Evolutionary conservation across 495 filamentous ascomycete species (phyloP).

Genomic region (Schizothecium vesticola): DNA sequence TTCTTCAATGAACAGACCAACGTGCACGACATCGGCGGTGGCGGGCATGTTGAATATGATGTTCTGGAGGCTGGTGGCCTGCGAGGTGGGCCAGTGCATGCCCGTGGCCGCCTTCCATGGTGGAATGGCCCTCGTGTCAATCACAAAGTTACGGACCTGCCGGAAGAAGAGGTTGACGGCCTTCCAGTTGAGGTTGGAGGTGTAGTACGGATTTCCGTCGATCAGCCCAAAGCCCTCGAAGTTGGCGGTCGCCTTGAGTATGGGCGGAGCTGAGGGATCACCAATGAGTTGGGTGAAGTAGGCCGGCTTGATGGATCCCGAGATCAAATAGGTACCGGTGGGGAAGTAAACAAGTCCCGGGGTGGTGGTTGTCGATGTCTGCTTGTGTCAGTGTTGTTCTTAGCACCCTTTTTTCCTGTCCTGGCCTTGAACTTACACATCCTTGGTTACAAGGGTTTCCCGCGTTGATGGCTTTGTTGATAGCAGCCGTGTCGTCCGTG

Average conservation of each 20-base stretch:
- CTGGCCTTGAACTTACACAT: slow-evolving; percentile 37
- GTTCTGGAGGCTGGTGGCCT: slow-evolving; percentile 75
- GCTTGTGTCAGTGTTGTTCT: neutral
- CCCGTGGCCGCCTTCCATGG: slow-evolving; percentile 50
- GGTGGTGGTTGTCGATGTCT: slow-evolving; percentile 64
- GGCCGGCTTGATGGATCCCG: slow-evolving; percentile 55
- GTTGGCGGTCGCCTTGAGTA: slow-evolving; percentile 57
- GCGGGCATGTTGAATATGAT: slow-evolving; percentile 66
- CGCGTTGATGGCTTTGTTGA: slow-evolving; percentile 72
- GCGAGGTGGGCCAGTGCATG: slow-evolving; percentile 76
- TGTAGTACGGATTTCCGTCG: slow-evolving; percentile 65
- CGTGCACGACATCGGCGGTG: slow-evolving; percentile 53
- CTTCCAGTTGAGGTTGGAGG: slow-evolving; percentile 43
- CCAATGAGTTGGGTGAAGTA: slow-evolving; percentile 63
- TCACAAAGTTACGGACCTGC: slow-evolving; percentile 69
- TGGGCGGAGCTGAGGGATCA: slow-evolving; percentile 28
- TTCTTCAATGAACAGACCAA: slow-evolving; percentile 70
- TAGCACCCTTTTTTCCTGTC: neutral
- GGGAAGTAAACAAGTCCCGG: slow-evolving; percentile 77
- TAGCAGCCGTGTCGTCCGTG: slow-evolving; percentile 80
- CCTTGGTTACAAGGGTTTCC: slow-evolving; percentile 73
- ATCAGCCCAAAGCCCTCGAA: slow-evolving; percentile 64
- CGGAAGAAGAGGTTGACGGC: slow-evolving; percentile 73
- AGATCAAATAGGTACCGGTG: slow-evolving; percentile 67
- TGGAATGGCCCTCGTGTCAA: slow-evolving; percentile 63